Evolutionary conservation across 2,329 filamentous ascomycete species (phyloP), one percentile per base, ranked within the genome.

Genomic region (Bipolaris sorokiniana): DNA sequence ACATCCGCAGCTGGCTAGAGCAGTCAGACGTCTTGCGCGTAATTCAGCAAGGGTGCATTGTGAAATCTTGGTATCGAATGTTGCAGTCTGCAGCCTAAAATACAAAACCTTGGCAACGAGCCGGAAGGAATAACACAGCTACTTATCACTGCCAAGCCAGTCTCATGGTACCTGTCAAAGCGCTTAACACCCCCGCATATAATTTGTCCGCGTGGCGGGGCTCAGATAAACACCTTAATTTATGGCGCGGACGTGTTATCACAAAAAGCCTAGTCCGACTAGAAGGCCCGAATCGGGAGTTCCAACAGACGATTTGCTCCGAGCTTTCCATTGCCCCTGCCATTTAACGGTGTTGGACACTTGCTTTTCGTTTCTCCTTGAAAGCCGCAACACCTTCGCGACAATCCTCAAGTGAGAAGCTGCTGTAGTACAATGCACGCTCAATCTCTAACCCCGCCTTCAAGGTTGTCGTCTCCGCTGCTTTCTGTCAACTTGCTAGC

Each of bases 381-480:
- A 81, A 81, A 1, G 78, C 78, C 36, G 70, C 66, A 51, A 80
- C 76, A 10, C 79, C 79, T 52, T 78, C 74, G 45, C 74, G 70
- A 56, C 77, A 80, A 54, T 81, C 78, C 23, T 65, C 63, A 40
- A 78, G 72, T 48, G 70, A 73, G 55, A 76, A 76, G 58, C 65
- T 70, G 56, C 68, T 67, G 59, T 75, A 76, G 57, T 75, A 76
- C 55, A 73, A 55, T 3, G 68, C 61, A 36, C 69, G 66, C 52
- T 75, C 71, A 53, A 72, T 69, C 40, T 72, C 72, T 67, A 81
- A 69, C 18, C 80, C 79, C 22, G 74, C 73, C 44, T 74, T 69
- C 42, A 81, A 67, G 31, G 77, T 73, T 26, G 75, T 78, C 51
- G 79, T 74, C 59, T 81, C 78, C 33, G 77, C 78, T 81, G n/a